Evolutionary conservation across 345 rosid genomes (phyloP), one percentile per base, ranked within the genome.

Genomic region (Murraya paniculata): DNA sequence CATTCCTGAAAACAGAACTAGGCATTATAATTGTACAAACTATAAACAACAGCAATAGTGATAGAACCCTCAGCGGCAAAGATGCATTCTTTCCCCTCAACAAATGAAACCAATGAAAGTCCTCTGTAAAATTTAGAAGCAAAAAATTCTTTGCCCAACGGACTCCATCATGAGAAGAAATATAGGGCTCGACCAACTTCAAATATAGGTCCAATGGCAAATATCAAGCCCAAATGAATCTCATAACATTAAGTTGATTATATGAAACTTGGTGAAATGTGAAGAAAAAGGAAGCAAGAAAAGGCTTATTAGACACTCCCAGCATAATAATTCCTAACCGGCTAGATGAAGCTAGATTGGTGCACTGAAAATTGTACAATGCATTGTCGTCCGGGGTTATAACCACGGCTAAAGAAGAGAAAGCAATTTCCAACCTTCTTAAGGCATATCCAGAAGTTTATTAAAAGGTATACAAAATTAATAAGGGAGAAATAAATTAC

Each of bases 1-100:
- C 94, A 94, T 78, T 91, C 99, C 99, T 96, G 78, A 73, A 60
- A 81, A 80, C 14, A 69, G 60, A 72, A 68, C 65, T 41, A 78
- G 67, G 65, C 61, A 67, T 19, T 66, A 48, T 66, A 48, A 76
- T 35, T 35, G 21, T 33, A 48, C 6, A 65, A 36, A 21, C 36
- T 19, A 61, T 11, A 64, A 48, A 45, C 38, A n/a, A 35, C 33
- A 19, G 11, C 30, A 28, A 1, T 6, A 41, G 21, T 36, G 64
- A 28, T 38, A 60, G 22, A 56, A 35, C 30, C 60, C 45, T 24
- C 11, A 25, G 35, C 8, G 30, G 30, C 64, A 36, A 58, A 11
- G 25, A 31, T 55, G 56, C 24, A 38, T 60, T 38, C 19, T 22
- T 35, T 60, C 55, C 35, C 67, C 27, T 25, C 35, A 35, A 57